Evolutionary conservation across 2,329 filamentous ascomycete species (phyloP).

Genomic region (Stachybotrys elegans): DNA sequence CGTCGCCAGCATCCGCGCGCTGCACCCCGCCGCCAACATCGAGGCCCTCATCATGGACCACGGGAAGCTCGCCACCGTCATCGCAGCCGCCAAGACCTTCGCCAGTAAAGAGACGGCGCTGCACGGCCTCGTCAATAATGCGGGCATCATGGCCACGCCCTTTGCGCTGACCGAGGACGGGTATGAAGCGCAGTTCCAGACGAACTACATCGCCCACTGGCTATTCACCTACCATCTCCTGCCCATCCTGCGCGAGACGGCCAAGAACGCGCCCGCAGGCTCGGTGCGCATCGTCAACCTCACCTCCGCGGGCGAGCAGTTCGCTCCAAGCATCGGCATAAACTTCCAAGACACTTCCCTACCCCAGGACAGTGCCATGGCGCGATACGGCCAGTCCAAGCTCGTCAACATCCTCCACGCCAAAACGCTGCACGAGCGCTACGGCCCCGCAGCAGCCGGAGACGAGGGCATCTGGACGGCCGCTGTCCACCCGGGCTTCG

Average conservation of each 20-base stretch:
- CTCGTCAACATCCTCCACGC: slow-evolving; percentile 13
- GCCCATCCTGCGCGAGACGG: slow-evolving; percentile 11
- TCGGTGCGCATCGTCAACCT: slow-evolving; percentile 13
- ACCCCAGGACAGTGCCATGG: background rate
- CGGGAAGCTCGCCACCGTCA: background rate
- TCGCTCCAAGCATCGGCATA: slow-evolving; percentile 11
- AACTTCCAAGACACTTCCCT: slow-evolving; percentile 7
- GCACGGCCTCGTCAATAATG: slow-evolving; percentile 6
- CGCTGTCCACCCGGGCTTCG: slow-evolving; percentile 10
- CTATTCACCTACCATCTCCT: slow-evolving; percentile 1
- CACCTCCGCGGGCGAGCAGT: slow-evolving; percentile 8
- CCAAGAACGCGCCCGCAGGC: slow-evolving; percentile 3
- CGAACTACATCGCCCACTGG: slow-evolving; percentile 26
- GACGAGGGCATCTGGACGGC: slow-evolving; percentile 9
- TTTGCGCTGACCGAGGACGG: slow-evolving; percentile 27
- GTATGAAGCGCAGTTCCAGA: slow-evolving; percentile 30
- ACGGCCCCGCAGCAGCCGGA: slow-evolving; percentile 7
- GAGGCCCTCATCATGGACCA: background rate
- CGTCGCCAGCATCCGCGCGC: background rate
- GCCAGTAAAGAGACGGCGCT: background rate
- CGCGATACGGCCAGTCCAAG: slow-evolving; percentile 14
- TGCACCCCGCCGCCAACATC: background rate
- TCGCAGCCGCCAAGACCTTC: background rate
- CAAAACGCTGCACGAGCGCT: slow-evolving; percentile 6
- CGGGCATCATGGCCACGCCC: slow-evolving; percentile 9